Evolutionary conservation across 148 eudicot species (phyloP).

Genomic region (Rhododendron ferrugineum): DNA sequence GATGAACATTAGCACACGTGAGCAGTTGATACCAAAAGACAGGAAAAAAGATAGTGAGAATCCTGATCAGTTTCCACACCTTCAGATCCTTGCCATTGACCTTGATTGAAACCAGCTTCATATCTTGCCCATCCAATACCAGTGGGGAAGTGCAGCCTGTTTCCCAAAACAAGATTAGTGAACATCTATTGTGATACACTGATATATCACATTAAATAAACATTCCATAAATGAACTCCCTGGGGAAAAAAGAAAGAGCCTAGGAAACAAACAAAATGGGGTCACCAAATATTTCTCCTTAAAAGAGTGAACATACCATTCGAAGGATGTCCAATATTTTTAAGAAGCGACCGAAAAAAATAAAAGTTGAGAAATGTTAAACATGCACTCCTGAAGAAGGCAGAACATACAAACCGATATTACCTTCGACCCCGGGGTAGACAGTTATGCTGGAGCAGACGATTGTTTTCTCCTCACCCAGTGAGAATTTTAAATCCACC

Average conservation of each 20-base stretch:
- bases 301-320: neutral
- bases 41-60: neutral
- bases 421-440: slow-evolving; percentile 70
- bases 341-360: neutral
- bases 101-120: slow-evolving; percentile 72
- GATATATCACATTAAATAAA: neutral
- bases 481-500: slow-evolving; percentile 81
- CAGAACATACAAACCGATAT: neutral
- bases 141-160: slow-evolving; percentile 68
- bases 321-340: neutral
- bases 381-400: neutral
- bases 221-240: neutral
- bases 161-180: slow-evolving; percentile 8
- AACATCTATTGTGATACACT: neutral
- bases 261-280: slow-evolving; percentile 4
- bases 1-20: neutral
- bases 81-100: slow-evolving; percentile 56
- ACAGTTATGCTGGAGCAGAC: slow-evolving; percentile 76
- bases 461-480: slow-evolving; percentile 84
- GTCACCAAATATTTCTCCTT: neutral
- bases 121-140: slow-evolving; percentile 71
- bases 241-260: neutral
- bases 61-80: slow-evolving; percentile 30
- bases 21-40: neutral
- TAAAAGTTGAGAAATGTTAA: neutral